Evolutionary conservation across 139 green algal species (phyloP), one percentile per base, ranked within the genome.

Genomic region (Chlorella sp.): DNA sequence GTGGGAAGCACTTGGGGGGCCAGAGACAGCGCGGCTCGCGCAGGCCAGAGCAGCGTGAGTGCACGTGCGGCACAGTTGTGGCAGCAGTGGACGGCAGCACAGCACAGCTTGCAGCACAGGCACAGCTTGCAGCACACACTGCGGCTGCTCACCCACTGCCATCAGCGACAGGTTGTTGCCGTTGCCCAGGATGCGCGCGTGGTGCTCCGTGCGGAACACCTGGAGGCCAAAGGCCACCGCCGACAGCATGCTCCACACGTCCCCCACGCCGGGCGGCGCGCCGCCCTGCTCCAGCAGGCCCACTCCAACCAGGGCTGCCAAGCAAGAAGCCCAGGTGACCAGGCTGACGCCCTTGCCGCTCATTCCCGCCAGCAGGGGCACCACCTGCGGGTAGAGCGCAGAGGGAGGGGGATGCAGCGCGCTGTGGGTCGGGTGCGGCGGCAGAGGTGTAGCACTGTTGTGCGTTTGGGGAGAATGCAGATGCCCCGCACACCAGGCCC

Each of bases 341-440:
- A 87, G 85, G 34, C 87, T 87, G 20, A 98, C 91, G 3, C 89
- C 63, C 39, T 85, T 83, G 28, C 95, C 94, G 28, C 70, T 85
- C 9, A 96, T 56, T 38, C 92, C 94, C 25, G 90, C 92, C 63
- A 98, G 74, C 36, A 97, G 78, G 15, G 95, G 95, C 25, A 98
- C 95, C 21, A 92, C 51, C 51, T 60, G 51, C 12, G 51, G 11
- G 13, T 4, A 6, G 9, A 51, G 44, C 12, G 51, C 51, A 60
- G 51, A 15, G 13, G 51, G 11, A 20, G 51, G 51, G n/a, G n/a
- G n/a, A n/a, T n/a, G n/a, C n/a, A n/a, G n/a, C n/a, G n/a, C n/a
- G n/a, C n/a, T n/a, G n/a, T n/a, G n/a, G n/a, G n/a, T n/a, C n/a
- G n/a, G n/a, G n/a, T n/a, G n/a, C n/a, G n/a, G n/a, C n/a, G n/a